These are phyloP conservation scores for Stenogyne calaminthoides DNA, from an alignment of 305 asterid species.

Conservation along the genomic window DNA sequence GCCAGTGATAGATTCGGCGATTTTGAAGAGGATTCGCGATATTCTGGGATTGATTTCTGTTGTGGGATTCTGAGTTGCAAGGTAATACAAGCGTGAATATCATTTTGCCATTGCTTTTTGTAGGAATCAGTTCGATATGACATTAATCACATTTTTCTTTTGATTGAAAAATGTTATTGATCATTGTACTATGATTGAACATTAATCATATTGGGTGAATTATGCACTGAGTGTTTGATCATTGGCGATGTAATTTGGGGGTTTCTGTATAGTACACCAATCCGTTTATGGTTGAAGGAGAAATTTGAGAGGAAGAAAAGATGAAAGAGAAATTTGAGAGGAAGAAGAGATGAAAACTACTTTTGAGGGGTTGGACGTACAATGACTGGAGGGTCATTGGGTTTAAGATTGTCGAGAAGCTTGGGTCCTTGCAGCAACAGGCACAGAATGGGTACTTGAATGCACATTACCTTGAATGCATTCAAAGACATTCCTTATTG, in stretches of 20 bases:
- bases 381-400: conserved; percentile 94
- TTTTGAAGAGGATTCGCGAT: conserved; percentile 25
- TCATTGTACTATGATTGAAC: not conserved
- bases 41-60: conserved; percentile 30
- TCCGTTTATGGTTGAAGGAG: conserved; percentile 54
- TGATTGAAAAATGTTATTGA: not conserved
- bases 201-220: conserved; percentile 15
- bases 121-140: conserved; percentile 12
- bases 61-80: conserved; percentile 24
- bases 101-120: conserved; percentile 18
- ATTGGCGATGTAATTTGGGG: conserved; percentile 21
- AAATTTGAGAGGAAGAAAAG: conserved; percentile 54
- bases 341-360: conserved; percentile 63
- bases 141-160: not conserved
- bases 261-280: conserved; percentile 22
- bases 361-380: conserved; percentile 59
- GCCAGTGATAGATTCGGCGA: conserved; percentile 32
- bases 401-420: conserved; percentile 68
- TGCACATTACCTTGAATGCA: conserved; percentile 58
- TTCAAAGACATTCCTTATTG: conserved; percentile 58
- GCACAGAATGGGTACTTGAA: conserved; percentile 63
- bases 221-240: conserved; percentile 22
- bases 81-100: conserved; percentile 19
- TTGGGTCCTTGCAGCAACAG: conserved; percentile 75
- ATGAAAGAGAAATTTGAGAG: conserved; percentile 59